Base-by-base conservation (phyloP, 106 monocot species). In the Cymbidium sinense region DNA sequence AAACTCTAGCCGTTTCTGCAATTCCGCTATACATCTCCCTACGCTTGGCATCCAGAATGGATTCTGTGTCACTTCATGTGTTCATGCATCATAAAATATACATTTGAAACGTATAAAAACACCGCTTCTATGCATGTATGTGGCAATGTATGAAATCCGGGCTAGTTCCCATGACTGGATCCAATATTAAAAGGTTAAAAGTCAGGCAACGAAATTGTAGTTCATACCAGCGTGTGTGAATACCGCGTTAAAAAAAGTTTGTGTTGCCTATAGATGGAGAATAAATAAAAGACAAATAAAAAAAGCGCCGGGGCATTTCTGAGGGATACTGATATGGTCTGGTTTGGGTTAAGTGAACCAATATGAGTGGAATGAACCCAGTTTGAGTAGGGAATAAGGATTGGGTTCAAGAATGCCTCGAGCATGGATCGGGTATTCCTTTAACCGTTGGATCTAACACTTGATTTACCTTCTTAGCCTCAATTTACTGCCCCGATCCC, bases 271-370 rank as follows among this genome's bases (percentile, higher is more conserved):
- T 65, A 9, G 19, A 34, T 70, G 12, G 33, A 18, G 36, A 35
- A 10, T 70, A 35, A 35, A 36, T 5, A 35, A 41, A 73, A 43
- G 21, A 23, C 1, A 20, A 2, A 25, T 27, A n/a, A n/a, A n/a
- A 29, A 65, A 30, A 43, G 73, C 34, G 25, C 9, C 25, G 34
- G 1, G 31, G 33, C 34, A 70, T 5, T 37, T 30, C 36, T 6
- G 43, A 73, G 78, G 78, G 81, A 82, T 86, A 86, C 86, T 86
- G 64, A n/a, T n/a, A n/a, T n/a, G n/a, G n/a, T n/a, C n/a, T n/a
- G n/a, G n/a, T n/a, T n/a, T n/a, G n/a, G n/a, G n/a, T n/a, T n/a
- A n/a, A n/a, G n/a, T n/a, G n/a, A n/a, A n/a, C n/a, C n/a, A n/a
- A n/a, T n/a, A n/a, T n/a, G n/a, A n/a, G n/a, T n/a, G n/a, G n/a